These are phyloP conservation scores for Ustilago sp. DNA, from an alignment of 1,284 basidiomycete genomes.

Conservation along the genomic window DNA sequence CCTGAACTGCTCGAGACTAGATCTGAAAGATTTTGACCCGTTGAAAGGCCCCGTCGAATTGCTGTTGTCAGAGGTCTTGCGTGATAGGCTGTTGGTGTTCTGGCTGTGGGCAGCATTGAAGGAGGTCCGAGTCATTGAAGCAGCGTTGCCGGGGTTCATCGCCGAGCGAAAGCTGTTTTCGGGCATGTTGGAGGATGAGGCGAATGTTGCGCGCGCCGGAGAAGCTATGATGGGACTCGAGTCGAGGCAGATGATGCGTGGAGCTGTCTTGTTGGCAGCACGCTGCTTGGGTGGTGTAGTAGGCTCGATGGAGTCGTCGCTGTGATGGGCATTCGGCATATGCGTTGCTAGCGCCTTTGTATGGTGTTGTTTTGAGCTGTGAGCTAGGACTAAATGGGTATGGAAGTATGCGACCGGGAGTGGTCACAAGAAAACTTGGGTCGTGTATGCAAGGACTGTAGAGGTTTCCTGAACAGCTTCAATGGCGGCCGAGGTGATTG, in stretches of 20 bases:
- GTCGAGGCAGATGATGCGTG: conserved; percentile 38
- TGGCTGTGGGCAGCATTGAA: conserved; percentile 20
- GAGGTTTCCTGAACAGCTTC: not conserved
- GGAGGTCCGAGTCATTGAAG: conserved; percentile 34
- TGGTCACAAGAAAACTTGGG: not conserved
- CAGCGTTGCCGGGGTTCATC: conserved; percentile 30
- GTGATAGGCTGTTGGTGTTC: conserved; percentile 8
- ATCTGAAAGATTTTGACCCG: conserved; percentile 16
- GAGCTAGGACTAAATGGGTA: not conserved
- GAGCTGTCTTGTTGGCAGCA: conserved; percentile 9
- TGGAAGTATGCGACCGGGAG: not conserved
- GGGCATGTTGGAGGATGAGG: conserved; percentile 14
- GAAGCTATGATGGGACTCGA: conserved; percentile 37
- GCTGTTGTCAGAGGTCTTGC: conserved; percentile 10
- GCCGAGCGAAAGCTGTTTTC: conserved; percentile 36
- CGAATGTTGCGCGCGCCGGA: not conserved
- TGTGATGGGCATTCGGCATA: conserved; percentile 33
- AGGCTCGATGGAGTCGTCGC: conserved; percentile 49
- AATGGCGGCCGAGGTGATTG: not conserved
- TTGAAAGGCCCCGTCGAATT: not conserved
- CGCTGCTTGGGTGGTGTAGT: conserved; percentile 34
- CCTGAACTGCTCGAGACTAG: conserved; percentile 44
- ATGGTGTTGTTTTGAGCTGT: not conserved
- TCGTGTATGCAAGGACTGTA: not conserved
- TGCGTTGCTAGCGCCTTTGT: not conserved